Base-by-base conservation (phyloP, 2,329 filamentous ascomycete genomes). In the Chaetoscypha palmicola region DNA sequence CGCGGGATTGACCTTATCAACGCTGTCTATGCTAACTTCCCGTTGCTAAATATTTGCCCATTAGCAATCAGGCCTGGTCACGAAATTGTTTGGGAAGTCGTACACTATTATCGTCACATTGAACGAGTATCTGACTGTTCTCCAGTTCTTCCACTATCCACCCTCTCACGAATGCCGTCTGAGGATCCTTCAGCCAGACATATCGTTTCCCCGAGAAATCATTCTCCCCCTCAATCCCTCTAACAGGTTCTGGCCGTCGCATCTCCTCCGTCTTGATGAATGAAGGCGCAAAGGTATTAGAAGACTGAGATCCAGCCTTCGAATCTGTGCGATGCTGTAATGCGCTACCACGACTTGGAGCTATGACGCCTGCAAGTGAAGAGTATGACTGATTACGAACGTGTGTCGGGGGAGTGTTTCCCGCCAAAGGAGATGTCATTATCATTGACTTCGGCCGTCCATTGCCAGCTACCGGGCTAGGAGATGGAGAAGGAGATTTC, bases 181-280 rank as follows among this genome's bases (percentile, higher is more conserved):
- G 77, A 1, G 86, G 74, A 66, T 98, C 90, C 65, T 84, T 86
- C 61, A 98, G 72, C 94, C 92, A 98, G 52, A 98, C 90, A 71
- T 97, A 98, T 70, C 92, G 80, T 69, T 94, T 97, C 45, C 92
- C 94, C 0, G 92, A 98, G 65, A 98, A 97, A 72, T 98, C 92
- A 64, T 96, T 97, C 62, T 96, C 91, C 51, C 92, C 92, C 66
- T 98, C 94, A 47, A 96, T 89, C 14, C 87, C 85, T 38, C 72
- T 72, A 12, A 83, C 74, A 9, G 69, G 60, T 52, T 81, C 78
- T 40, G 72, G 64, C 26, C 70, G 66, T 54, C 79, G 74, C 64
- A 86, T 70, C 52, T 90, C 86, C 52, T 94, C 89, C 0, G 81
- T 79, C 64, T 91, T 92, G 67, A 98, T 97, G 65, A 98, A 98